Percentiles rank a stretch among this genome's conserved stretches.
Evolutionary conservation across 305 asterid species (phyloP).

Genomic region (Fraxinus platypoda): DNA sequence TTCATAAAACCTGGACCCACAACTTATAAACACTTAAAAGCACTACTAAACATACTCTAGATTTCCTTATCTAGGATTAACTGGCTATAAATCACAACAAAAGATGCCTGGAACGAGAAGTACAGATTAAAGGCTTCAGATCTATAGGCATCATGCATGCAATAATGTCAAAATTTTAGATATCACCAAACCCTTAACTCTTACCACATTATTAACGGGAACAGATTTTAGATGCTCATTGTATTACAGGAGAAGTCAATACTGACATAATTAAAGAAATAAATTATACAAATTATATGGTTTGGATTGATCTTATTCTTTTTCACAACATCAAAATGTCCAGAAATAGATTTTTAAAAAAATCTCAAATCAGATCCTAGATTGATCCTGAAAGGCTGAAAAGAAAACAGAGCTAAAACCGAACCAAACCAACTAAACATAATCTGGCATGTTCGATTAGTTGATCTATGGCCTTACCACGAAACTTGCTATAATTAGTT

Average conservation of each 20-base stretch:
- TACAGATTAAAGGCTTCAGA: background rate
- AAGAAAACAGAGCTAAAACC: background rate
- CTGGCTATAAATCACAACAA: background rate
- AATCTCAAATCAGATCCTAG: too few species aligned
- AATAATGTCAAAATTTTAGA: background rate
- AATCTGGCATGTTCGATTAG: background rate
- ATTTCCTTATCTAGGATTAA: background rate
- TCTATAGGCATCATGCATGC: background rate
- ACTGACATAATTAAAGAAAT: too few species aligned
- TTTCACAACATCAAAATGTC: too few species aligned
- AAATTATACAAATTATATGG: too few species aligned
- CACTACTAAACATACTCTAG: background rate
- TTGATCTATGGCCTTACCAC: background rate
- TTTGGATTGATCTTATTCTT: too few species aligned
- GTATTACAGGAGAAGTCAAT: too few species aligned
- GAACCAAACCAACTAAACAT: background rate
- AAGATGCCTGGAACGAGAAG: background rate
- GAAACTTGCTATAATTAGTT: background rate
- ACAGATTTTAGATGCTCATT: too few species aligned
- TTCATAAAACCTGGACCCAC: background rate
- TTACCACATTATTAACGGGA: background rate
- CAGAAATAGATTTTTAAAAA: too few species aligned
- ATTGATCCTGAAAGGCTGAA: background rate
- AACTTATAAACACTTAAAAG: background rate
- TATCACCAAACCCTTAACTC: background rate